Evolutionary conservation across 352 stramenopile genomes (phyloP), one percentile per base, ranked within the genome.

Genomic region (Sclerospora graminicola): DNA sequence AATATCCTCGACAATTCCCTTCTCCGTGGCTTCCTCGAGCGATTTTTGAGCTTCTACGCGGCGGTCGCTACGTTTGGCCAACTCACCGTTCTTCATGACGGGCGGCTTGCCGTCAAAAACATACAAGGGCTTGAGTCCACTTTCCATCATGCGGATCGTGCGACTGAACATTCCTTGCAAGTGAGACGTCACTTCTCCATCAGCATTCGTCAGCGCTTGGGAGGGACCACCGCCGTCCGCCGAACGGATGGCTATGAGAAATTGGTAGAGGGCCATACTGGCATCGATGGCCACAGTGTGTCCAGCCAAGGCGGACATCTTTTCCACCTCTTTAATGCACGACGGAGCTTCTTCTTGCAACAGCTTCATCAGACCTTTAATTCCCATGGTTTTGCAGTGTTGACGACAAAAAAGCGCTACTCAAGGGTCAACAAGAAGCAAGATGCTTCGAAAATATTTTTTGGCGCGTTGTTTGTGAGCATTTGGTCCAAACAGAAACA

Each of bases 51-150:
- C 63, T 65, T 77, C 69, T 64, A 94, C 66, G 75, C 92, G 80
- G 8, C 79, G 79, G 44, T 91, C 80, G 42, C 84, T 92, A 35
- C 95, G 84, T 60, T 98, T 98, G 26, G 82, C 66, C 33, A 99
- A 63, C 71, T 99, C 97, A 9, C 89, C 91, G 38, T 73, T 84
- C 69, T 99, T 99, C 60, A 99, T 88, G 28, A 91, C 70, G 4
- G 97, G 97, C 27, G 97, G 95, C 66, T 99, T 99, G 24, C 96
- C 96, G 55, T 99, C 96, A 71, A 99, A 99, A 11, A 99, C 94
- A 60, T 98, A 99, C 26, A 98, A 89, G 9, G 96, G 96, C 57
- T 97, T 97, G 41, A 99, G 77, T 10, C 97, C 97, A 59, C 97
- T 96, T 41, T 95, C 82, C 62, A 99, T 89, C 62, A 99, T 92